Evolutionary conservation across 768 basidiomycete genomes (phyloP), one percentile per base, ranked within the genome.

Genomic region (Suillus variegatus): DNA sequence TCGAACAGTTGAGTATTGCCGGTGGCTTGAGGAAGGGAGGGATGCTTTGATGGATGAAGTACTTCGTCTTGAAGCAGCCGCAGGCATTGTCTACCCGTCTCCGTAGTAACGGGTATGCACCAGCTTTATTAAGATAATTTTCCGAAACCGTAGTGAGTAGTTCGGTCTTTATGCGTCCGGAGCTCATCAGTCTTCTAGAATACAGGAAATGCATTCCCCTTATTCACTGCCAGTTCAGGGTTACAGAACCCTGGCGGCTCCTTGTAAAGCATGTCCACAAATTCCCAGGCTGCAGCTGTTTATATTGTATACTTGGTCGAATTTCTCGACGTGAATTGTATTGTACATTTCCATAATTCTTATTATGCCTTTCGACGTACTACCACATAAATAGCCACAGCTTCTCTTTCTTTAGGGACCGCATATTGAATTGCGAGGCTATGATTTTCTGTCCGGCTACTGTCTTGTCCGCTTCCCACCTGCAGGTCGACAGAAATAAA

Each of bases 1-100:
- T 74, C 87, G 93, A 44, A 93, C 94, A 3, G 92, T 90, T 63
- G 91, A 94, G 71, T 94, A 95, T 70, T 88, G 90, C 72, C 84
- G 81, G 43, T 96, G 91, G 91, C 79, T 95, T n/a, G 93, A 95
- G 72, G 88, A 94, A 71, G 91, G 92, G 9, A 83, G 89, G 57
- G 86, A 88, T 56, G 88, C 89, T 0, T 80, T 97, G 52, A 78
- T 79, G 66, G 81, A 83, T 40, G 94, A 97, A 77, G 88, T 94
- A 3, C 65, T 81, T 44, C 81, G 86, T 66, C 77, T 91, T 6
- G 92, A 95, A 77, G 79, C 85, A 18, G 88, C 87, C 0, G 90
- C 88, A 10, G 86, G 88, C 6, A 85, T 88, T 65, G 38, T 65
- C 20, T 60, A 60, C 41, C 58, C 58, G 28, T 60, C 58, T 41